Evolutionary conservation across 2,329 filamentous ascomycete genomes (phyloP), one percentile per base, ranked within the genome.

Genomic region (Pseudogymnoascus sp.): DNA sequence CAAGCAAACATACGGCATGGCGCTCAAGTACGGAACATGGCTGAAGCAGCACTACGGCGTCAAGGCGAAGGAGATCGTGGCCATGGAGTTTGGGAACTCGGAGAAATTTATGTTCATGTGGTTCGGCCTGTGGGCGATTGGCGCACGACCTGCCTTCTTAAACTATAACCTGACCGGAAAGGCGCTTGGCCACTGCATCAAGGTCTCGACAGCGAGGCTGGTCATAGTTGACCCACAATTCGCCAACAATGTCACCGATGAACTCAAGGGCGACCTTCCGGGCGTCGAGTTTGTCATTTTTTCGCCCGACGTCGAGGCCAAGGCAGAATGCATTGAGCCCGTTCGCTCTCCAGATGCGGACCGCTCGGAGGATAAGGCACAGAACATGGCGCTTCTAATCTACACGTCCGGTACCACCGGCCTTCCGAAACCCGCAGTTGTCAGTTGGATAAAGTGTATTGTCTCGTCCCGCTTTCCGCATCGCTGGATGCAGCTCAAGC

Each of bases 371-470:
- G 74, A 80, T 63, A 75, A 77, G 16, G 70, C 77, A 6, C 56
- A 65, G 6, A 82, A 85, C 64, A 85, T 91, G 77, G 87, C 84
- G 1, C 80, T 88, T 50, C 81, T 96, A 66, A 93, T 96, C 68
- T 96, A 90, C 74, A 96, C 91, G 0, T 91, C 88, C 31, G 91
- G 91, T 16, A 96, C 91, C 0, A 96, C 91, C 0, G 91, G 91
- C 1, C 76, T 96, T 66, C 91, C 91, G 8, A 96, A 96, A 72
- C 84, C 88, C 0, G 89, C 89, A 10, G 85, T 92, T 59, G 82
- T 92, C 1, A 85, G 85, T n/a, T 91, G 87, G 87, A 78, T 76
- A 21, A 92, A 92, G 72, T 75, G 82, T 62, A 80, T 80, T 61
- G 72, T 81, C 1, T 84, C 80, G 1, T 79, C 78, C 21, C 74